phyloP scores from a whole-genome alignment of 2,329 filamentous ascomycete genomes.

The Acrocalymma vagum region DNA sequence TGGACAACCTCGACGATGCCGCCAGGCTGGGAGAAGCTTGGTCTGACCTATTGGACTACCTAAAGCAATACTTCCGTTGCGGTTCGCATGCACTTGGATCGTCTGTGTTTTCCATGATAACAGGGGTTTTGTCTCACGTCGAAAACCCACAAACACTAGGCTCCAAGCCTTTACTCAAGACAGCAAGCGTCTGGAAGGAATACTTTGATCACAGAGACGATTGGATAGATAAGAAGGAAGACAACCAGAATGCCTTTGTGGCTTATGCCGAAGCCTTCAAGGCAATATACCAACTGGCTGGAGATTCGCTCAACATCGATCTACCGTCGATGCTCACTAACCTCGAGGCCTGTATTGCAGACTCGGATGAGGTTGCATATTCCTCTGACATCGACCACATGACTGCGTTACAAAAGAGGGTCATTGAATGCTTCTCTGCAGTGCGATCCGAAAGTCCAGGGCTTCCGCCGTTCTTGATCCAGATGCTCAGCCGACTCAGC shows the following conservation, averaged over 20 bases:
- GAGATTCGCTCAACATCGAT: slow-evolving; percentile 67
- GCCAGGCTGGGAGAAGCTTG: slow-evolving; percentile 76
- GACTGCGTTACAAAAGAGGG: slow-evolving; percentile 75
- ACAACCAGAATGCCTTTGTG: slow-evolving; percentile 81
- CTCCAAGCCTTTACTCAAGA: slow-evolving; percentile 35
- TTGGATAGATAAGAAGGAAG: slow-evolving; percentile 30
- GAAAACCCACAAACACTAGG: slow-evolving; percentile 29
- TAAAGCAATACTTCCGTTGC: slow-evolving; percentile 61
- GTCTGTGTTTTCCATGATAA: slow-evolving; percentile 52
- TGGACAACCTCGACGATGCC: slow-evolving; percentile 74
- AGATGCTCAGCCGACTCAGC: slow-evolving; percentile 74
- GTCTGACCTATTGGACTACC: slow-evolving; percentile 75
- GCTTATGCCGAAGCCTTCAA: slow-evolving; percentile 82
- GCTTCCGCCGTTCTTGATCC: slow-evolving; percentile 73
- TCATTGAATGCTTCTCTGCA: slow-evolving; percentile 72
- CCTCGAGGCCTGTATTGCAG: slow-evolving; percentile 74
- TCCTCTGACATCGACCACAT: slow-evolving; percentile 76
- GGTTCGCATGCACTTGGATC: slow-evolving; percentile 51
- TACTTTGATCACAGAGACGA: slow-evolving; percentile 39
- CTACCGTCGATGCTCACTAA: slow-evolving; percentile 75
- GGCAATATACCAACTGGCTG: slow-evolving; percentile 80
- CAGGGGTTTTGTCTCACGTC: slow-evolving; percentile 47
- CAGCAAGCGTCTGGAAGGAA: slow-evolving; percentile 42
- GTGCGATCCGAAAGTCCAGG: slow-evolving; percentile 72
- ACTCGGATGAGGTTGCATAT: slow-evolving; percentile 73